Evolutionary conservation across 441 rosid species (phyloP).

Genomic region (Gossypium schwendimanii): DNA sequence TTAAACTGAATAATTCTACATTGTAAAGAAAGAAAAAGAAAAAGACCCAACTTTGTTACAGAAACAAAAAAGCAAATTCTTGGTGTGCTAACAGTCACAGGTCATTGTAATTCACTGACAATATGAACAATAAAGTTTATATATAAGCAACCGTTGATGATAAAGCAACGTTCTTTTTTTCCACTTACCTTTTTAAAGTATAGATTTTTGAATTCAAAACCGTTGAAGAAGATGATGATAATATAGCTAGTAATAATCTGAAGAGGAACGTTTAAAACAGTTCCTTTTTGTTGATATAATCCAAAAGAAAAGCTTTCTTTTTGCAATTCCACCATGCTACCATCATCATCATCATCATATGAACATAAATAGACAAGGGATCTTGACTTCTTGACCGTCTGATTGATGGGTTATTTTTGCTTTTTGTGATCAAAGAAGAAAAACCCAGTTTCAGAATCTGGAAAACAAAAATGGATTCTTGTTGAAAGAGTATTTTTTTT

Average conservation of each 20-base stretch:
- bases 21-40: not conserved
- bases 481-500: not conserved
- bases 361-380: not conserved
- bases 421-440: constrained; percentile 15
- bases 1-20: not conserved
- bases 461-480: not conserved
- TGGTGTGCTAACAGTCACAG: constrained; percentile 11
- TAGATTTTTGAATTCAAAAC: constrained; percentile 35
- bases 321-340: constrained; percentile 10
- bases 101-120: constrained; percentile 32
- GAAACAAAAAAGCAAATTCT: constrained; percentile 37
- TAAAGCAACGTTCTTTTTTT: constrained; percentile 44
- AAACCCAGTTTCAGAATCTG: constrained; percentile 16
- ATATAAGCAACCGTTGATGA: not conserved
- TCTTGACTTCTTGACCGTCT: constrained; percentile 6
- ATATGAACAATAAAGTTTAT: constrained; percentile 17
- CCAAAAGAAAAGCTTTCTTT: constrained; percentile 9
- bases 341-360: not conserved
- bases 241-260: not conserved
- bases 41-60: constrained; percentile 18
- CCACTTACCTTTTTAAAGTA: constrained; percentile 33
- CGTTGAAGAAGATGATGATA: constrained; percentile 11
- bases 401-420: constrained; percentile 9
- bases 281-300: constrained; percentile 22
- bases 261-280: constrained; percentile 28